Base-by-base conservation (phyloP, 2,329 filamentous ascomycete species). In the Xylaria sp. region DNA sequence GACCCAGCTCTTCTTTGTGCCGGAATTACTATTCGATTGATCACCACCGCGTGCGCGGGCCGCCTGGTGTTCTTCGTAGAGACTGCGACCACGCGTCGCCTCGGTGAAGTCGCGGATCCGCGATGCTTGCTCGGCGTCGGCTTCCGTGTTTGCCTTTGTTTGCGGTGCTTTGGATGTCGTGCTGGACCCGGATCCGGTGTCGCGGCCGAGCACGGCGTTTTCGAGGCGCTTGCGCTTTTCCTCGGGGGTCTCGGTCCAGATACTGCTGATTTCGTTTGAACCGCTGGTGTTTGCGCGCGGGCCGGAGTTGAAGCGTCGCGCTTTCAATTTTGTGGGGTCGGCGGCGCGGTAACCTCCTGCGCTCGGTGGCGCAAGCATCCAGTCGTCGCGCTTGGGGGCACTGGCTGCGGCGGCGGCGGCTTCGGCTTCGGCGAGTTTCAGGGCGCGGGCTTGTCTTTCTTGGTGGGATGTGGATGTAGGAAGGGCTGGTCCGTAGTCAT, bases 241-340 rank as follows among this genome's bases (percentile, higher is more conserved):
- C 71, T 93, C 90, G 0, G 91, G 90, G 7, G 91, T 96, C 74
- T 97, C 93, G 0, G 91, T 92, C 93, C 93, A 97, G 49, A 93
- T 85, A 19, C 84, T 85, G 69, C 83, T 82, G 51, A 91, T 80
- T 10, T 81, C 80, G 34, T 68, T 65, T 7, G 69, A 72, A 3
- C 68, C 68, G n/a, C 71, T 50, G 0, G 68, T 63, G 8, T 66
- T 66, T 2, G 76, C 73, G n/a, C 74, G 73, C 10, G 77, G 76
- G 3, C 83, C 82, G 44, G 88, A 89, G 55, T 91, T 86, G 78
- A 97, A 97, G 66, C 90, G 92, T 62, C 91, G 87, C 64, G 85
- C 87, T 67, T 88, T 86, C 61, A 93, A 79, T 73, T 92, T 92
- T 3, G 91, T 93, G 0, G 93, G 91, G 74, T 97, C 92, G 66